Percentiles rank a stretch among this genome's conserved stretches.
Conservation (phyloP, 208 protist genomes). For the Trypanosoma melophagium region DNA sequence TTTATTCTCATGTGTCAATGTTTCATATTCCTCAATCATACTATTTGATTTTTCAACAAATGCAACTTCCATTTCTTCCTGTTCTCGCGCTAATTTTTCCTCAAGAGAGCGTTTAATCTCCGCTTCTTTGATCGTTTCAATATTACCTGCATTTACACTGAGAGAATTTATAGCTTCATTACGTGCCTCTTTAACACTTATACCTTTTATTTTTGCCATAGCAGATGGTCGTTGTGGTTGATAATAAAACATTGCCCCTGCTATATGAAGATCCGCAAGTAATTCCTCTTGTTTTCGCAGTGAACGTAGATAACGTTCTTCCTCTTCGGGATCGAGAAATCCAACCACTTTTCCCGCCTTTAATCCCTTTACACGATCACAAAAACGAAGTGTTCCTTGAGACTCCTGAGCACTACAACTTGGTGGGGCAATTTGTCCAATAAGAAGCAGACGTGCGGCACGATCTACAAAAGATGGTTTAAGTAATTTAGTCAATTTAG, state of each 20-base stretch:
- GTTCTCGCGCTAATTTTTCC: conserved; percentile 31
- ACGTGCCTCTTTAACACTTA: conserved; percentile 34
- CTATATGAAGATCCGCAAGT: conserved; percentile 77
- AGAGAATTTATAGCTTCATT: conserved; percentile 32
- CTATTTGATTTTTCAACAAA: conserved; percentile 81
- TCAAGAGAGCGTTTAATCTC: conserved; percentile 29
- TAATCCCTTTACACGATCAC: conserved; percentile 85
- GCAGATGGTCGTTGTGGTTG: conserved; percentile 34
- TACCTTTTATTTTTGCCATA: conserved; percentile 40
- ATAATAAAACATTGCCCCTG: conserved; percentile 56
- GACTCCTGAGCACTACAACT: conserved; percentile 63
- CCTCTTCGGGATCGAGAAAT: conserved; percentile 57
- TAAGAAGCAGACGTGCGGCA: conserved; percentile 73
- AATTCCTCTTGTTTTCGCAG: conserved; percentile 67
- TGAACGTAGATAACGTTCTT: conserved; percentile 58
- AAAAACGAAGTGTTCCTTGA: conserved; percentile 85
- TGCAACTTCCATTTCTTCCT: conserved; percentile 49
- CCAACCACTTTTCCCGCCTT: conserved; percentile 55
- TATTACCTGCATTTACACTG: conserved; percentile 27
- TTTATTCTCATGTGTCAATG: conserved; percentile 48
- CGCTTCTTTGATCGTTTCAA: conserved; percentile 45
- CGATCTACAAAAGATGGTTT: conserved; percentile 70
- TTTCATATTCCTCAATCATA: conserved; percentile 85
- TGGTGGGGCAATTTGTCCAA: conserved; percentile 79
- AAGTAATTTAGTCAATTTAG: conserved; percentile 93